Evolutionary conservation across 208 protist genomes (phyloP).

Genomic region (Crithidia acanthocephali): DNA sequence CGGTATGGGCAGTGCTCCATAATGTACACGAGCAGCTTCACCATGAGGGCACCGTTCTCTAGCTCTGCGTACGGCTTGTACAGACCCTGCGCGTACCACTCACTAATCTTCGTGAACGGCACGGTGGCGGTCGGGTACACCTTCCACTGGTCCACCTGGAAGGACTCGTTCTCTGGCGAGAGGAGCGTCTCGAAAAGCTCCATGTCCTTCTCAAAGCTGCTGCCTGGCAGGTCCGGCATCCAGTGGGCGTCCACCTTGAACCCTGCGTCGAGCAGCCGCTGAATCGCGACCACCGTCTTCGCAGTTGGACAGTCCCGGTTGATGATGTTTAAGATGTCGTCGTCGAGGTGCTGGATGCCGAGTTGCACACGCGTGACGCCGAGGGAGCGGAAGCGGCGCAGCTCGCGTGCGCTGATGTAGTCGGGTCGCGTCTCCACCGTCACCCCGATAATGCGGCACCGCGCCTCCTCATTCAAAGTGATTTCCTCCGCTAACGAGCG

Average conservation of each 20-base stretch:
- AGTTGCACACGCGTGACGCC: constrained; percentile 99
- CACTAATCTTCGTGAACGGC: constrained; percentile 97
- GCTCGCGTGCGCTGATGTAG: constrained; percentile 94
- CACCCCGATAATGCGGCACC: constrained; percentile 98
- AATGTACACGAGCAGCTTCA: constrained; percentile 96
- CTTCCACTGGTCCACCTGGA: constrained; percentile 99
- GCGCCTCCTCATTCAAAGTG: constrained; percentile 91
- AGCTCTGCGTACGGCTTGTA: constrained; percentile 97
- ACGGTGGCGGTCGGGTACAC: constrained; percentile 99
- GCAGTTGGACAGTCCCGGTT: constrained; percentile 97
- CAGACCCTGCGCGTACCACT: constrained; percentile 96
- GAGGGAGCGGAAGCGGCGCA: constrained; percentile 87
- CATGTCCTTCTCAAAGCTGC: constrained; percentile 95
- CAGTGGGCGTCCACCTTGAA: constrained; percentile 99
- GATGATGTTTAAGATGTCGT: constrained; percentile 96
- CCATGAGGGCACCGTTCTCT: constrained; percentile 77
- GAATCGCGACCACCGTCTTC: constrained; percentile 94
- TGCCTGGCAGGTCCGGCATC: constrained; percentile 99
- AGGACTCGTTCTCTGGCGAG: constrained; percentile 89
- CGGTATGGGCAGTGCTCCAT: constrained; percentile 97
- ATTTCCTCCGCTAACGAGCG: constrained; percentile 79
- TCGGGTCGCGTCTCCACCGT: constrained; percentile 99
- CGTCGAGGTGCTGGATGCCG: constrained; percentile 99
- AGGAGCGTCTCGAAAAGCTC: constrained; percentile 93
- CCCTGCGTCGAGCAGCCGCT: constrained; percentile 96